A percentile compares a stretch with the other conserved stretches of the same genome.
These are phyloP conservation scores for Daldinia bambusicola DNA, from an alignment of 495 filamentous ascomycete genomes.

Conservation along the genomic window DNA sequence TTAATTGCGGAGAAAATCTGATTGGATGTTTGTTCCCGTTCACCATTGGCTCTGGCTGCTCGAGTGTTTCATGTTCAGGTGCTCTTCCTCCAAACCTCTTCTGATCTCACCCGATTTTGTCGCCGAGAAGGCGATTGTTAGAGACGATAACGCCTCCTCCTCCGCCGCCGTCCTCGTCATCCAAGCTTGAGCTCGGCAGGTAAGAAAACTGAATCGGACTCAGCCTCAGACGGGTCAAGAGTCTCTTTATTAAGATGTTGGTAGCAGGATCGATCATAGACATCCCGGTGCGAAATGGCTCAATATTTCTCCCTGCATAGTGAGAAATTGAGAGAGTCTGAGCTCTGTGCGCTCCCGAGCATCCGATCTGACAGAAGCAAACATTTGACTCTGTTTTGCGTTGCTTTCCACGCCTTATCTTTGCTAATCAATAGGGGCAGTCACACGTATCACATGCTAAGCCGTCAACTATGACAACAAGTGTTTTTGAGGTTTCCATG, in stretches of 20 bases:
- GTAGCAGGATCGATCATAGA: constrained; percentile 1
- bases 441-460: constrained; percentile 22
- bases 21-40: constrained; percentile 35
- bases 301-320: constrained; percentile 25
- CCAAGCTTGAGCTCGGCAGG: constrained; percentile 5
- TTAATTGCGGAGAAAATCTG: constrained; percentile 30
- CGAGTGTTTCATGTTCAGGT: constrained; percentile 39
- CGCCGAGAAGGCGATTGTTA: constrained; percentile 19
- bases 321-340: neutral
- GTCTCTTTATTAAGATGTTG: constrained; percentile 7
- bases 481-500: neutral
- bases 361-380: constrained; percentile 18
- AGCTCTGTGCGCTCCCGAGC: neutral
- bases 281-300: neutral
- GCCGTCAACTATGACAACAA: constrained; percentile 3
- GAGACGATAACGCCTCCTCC: constrained; percentile 4
- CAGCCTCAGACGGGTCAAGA: constrained; percentile 22
- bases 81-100: constrained; percentile 36
- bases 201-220: constrained; percentile 12
- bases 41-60: constrained; percentile 35
- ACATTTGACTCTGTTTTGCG: constrained; percentile 33
- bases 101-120: constrained; percentile 29
- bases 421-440: constrained; percentile 32
- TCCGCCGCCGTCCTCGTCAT: constrained; percentile 16
- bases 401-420: constrained; percentile 27